Conservation (phyloP, 2,329 filamentous ascomycete genomes). For the Xylogone sp. region DNA sequence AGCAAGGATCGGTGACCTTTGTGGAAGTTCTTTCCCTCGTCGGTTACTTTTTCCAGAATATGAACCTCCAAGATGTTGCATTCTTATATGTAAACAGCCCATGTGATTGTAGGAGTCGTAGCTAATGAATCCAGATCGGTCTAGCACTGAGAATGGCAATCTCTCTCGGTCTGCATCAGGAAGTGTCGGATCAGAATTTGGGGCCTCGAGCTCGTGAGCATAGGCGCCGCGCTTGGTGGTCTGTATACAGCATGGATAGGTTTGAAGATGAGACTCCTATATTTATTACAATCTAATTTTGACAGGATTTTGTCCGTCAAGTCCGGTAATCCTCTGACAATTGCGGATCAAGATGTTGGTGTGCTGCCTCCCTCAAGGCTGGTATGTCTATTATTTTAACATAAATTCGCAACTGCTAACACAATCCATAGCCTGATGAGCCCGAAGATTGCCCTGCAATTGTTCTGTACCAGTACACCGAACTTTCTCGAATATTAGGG, state of each 20-base stretch:
- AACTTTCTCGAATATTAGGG: slow-evolving; percentile 48
- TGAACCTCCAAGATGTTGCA: slow-evolving; percentile 51
- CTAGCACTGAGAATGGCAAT: slow-evolving; percentile 54
- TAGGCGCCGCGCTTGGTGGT: slow-evolving; percentile 52
- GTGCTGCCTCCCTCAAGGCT: slow-evolving; percentile 34
- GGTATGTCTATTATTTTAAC: slow-evolving; percentile 7
- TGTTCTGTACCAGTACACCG: slow-evolving; percentile 47
- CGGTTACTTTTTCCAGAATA: slow-evolving; percentile 54
- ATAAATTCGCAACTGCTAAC: background rate
- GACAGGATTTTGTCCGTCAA: slow-evolving; percentile 46
- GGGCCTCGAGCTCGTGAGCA: slow-evolving; percentile 41
- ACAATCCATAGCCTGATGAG: slow-evolving; percentile 24
- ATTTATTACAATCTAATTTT: slow-evolving; percentile 1
- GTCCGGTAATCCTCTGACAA: slow-evolving; percentile 50
- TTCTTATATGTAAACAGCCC: slow-evolving; percentile 41
- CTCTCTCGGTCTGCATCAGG: slow-evolving; percentile 52
- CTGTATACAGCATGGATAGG: slow-evolving; percentile 49
- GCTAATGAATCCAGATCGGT: slow-evolving; percentile 34
- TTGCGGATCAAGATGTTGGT: slow-evolving; percentile 50
- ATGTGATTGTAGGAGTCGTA: background rate
- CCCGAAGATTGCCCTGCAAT: slow-evolving; percentile 40
- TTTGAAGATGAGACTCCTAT: slow-evolving; percentile 18
- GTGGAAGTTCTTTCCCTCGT: slow-evolving; percentile 52
- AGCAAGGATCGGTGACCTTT: slow-evolving; percentile 49
- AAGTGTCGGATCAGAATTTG: slow-evolving; percentile 36